These are phyloP conservation scores for Magnusiomyces starmeri DNA, from an alignment of 1,139 yeast genomes.

Conservation along the genomic window DNA sequence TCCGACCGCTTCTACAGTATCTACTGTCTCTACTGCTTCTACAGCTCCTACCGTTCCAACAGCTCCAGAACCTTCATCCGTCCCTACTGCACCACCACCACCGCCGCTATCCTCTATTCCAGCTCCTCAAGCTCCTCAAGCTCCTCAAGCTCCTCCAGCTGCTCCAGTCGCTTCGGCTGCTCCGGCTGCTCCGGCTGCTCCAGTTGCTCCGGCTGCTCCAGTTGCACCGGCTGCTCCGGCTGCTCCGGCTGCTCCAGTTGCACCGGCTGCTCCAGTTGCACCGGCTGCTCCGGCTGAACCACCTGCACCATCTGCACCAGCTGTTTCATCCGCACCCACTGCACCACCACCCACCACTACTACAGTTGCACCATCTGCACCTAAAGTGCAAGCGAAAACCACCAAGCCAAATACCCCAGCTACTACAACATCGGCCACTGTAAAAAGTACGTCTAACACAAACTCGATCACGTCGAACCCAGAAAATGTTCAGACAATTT, in stretches of 20 bases:
- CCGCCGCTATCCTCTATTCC: neutral
- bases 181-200: neutral
- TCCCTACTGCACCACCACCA: neutral
- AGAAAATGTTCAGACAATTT: conserved; percentile 72
- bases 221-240: neutral
- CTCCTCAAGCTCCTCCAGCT: neutral
- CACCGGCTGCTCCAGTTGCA: neutral
- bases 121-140: neutral
- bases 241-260: neutral
- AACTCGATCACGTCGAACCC: conserved; percentile 18
- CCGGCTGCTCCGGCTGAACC: neutral
- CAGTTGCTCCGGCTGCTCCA: neutral
- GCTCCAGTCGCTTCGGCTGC: neutral
- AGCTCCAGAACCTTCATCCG: neutral
- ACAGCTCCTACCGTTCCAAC: conserved; percentile 1
- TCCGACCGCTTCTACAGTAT: conserved; percentile 13
- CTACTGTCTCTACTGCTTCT: conserved; percentile 8
- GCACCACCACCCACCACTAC: conserved; percentile 9
- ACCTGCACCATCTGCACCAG: neutral
- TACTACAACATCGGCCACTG: neutral
- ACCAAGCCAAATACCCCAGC: neutral
- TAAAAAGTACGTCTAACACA: neutral
- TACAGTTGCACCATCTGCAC: conserved; percentile 10
- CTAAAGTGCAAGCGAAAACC: neutral
- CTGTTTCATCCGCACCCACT: neutral